Percentiles rank a stretch among this genome's conserved stretches.
Conservation (phyloP, 139 green algal genomes). For the Chlamydomonas urium region DNA sequence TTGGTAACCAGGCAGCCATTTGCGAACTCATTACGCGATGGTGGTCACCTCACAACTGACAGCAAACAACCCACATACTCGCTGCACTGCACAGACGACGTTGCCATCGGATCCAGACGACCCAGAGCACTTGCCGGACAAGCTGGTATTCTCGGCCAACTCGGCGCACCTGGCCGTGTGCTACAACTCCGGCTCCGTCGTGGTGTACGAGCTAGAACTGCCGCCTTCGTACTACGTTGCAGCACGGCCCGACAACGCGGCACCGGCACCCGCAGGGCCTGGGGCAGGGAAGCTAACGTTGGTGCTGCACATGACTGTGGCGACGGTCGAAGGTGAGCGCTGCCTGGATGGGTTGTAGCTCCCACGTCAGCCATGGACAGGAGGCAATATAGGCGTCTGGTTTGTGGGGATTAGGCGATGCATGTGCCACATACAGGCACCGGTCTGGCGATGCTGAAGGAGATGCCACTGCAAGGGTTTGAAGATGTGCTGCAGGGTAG, state of each 20-base stretch:
- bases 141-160: constrained; percentile 18
- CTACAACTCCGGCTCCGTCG: constrained; percentile 18
- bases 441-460: too few species aligned
- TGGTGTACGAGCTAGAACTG: constrained; percentile 28
- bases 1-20: too few species aligned
- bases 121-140: neutral
- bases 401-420: too few species aligned
- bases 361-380: too few species aligned
- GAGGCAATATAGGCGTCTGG: too few species aligned
- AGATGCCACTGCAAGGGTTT: too few species aligned
- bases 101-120: constrained; percentile 10
- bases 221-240: constrained; percentile 14
- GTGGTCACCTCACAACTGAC: too few species aligned
- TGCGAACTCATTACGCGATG: too few species aligned
- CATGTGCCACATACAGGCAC: too few species aligned
- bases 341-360: neutral
- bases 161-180: constrained; percentile 34
- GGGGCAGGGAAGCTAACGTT: constrained; percentile 10
- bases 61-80: neutral
- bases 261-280: neutral
- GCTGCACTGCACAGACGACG: neutral
- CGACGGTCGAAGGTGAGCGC: constrained; percentile 12
- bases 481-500: too few species aligned
- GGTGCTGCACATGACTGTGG: constrained; percentile 13
- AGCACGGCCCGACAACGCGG: neutral